These are phyloP conservation scores for Cercis canadensis DNA, from an alignment of 306 rosid genomes.

Conservation along the genomic window DNA sequence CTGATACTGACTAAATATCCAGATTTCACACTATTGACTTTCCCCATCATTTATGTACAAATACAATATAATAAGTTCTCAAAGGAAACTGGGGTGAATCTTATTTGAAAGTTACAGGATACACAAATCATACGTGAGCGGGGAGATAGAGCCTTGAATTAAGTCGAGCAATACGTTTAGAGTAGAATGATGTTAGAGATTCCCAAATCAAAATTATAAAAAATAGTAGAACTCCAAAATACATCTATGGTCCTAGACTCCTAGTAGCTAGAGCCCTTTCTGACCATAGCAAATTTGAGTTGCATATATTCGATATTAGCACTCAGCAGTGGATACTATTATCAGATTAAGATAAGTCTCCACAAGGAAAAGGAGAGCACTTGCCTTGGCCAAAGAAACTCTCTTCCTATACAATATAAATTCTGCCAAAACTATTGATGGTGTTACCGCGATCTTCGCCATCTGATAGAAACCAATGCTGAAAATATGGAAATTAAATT, in stretches of 20 bases:
- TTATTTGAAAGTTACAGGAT: background rate
- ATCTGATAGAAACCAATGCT: slow-evolving; percentile 95
- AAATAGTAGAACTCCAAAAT: background rate
- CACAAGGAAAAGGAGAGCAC: slow-evolving; percentile 29
- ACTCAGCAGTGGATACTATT: background rate
- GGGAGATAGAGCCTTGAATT: background rate
- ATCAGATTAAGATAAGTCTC: background rate
- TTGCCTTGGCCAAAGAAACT: slow-evolving; percentile 73
- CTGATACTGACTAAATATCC: background rate
- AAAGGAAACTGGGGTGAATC: background rate
- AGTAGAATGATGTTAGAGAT: slow-evolving; percentile 14
- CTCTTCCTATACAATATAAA: slow-evolving; percentile 63
- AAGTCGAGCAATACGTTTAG: background rate
- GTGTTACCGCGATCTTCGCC: slow-evolving; percentile 90
- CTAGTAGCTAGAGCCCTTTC: slow-evolving; percentile 7
- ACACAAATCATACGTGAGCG: background rate
- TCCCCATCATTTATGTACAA: background rate
- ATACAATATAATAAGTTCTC: background rate
- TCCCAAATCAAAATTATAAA: background rate
- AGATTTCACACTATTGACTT: slow-evolving; percentile 1
- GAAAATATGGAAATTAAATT: slow-evolving; percentile 50
- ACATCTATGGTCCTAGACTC: background rate
- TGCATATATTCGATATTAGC: background rate
- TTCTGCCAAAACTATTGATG: slow-evolving; percentile 82
- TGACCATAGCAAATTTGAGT: slow-evolving; percentile 10